Evolutionary conservation across 305 asterid species (phyloP).

Genomic region (Fraxinus sp.): DNA sequence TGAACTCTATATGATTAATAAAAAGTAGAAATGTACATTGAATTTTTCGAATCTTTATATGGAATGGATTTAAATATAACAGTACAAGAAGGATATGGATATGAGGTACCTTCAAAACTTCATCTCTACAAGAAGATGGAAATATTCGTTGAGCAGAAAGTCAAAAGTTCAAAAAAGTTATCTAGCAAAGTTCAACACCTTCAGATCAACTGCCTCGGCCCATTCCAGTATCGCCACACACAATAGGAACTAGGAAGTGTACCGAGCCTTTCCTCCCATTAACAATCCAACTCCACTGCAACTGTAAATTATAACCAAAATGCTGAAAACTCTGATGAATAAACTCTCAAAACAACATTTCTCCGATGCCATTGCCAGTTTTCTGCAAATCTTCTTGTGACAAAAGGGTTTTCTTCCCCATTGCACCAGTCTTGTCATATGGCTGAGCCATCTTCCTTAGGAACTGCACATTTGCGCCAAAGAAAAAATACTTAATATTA

Average conservation of each 20-base stretch:
- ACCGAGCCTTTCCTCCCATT: not conserved
- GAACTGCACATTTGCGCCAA: slow-evolving; percentile 50
- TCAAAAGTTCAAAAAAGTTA: not conserved
- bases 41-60: not conserved
- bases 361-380: slow-evolving; percentile 56
- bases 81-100: not conserved
- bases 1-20: not conserved
- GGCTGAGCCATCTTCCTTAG: slow-evolving; percentile 98
- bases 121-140: not conserved
- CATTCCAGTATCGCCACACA: not conserved
- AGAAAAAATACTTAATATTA: not conserved
- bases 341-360: slow-evolving; percentile 48
- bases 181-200: not conserved
- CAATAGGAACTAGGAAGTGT: not conserved
- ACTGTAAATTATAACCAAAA: not conserved
- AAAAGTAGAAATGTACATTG: not conserved
- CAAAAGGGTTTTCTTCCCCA: slow-evolving; percentile 80
- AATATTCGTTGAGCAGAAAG: not conserved
- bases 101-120: not conserved
- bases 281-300: not conserved
- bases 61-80: not conserved
- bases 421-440: slow-evolving; percentile 75
- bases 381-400: slow-evolving; percentile 86
- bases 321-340: not conserved
- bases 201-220: not conserved